Percentiles rank a stretch among this genome's conserved stretches.
These are phyloP conservation scores for Podospora didyma DNA, from an alignment of 495 filamentous ascomycete species.

Conservation along the genomic window DNA sequence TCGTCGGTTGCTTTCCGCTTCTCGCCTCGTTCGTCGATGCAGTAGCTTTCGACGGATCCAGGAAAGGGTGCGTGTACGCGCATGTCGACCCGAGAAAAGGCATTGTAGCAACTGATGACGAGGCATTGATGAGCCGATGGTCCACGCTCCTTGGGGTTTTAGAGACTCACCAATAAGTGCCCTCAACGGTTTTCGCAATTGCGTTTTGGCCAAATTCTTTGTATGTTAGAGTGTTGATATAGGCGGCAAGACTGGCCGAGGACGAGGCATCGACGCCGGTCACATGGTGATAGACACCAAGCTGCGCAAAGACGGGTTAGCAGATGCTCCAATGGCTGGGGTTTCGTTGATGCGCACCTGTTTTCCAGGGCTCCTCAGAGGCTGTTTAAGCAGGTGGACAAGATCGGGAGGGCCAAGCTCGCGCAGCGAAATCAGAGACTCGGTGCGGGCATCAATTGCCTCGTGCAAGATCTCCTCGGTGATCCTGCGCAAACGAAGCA, in stretches of 20 bases:
- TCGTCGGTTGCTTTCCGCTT: slow-evolving; percentile 87
- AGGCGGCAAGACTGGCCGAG: slow-evolving; percentile 92
- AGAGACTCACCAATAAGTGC: slow-evolving; percentile 76
- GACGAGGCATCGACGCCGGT: slow-evolving; percentile 96
- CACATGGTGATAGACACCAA: slow-evolving; percentile 95
- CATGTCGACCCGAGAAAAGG: slow-evolving; percentile 97
- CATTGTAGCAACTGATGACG: slow-evolving; percentile 86
- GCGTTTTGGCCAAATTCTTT: slow-evolving; percentile 71
- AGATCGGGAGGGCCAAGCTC: slow-evolving; percentile 95
- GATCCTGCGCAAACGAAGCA: slow-evolving; percentile 53
- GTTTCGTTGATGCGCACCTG: slow-evolving; percentile 45
- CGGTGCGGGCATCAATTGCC: slow-evolving; percentile 84
- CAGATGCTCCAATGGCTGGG: neutral
- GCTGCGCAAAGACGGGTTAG: slow-evolving; percentile 47
- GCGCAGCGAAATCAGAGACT: slow-evolving; percentile 74
- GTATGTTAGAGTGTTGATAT: slow-evolving; percentile 96
- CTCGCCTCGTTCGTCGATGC: slow-evolving; percentile 92
- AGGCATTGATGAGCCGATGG: slow-evolving; percentile 1
- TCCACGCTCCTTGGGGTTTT: neutral
- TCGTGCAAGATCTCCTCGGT: slow-evolving; percentile 87
- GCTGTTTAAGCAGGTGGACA: slow-evolving; percentile 90
- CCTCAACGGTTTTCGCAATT: slow-evolving; percentile 85
- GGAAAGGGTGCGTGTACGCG: slow-evolving; percentile 95
- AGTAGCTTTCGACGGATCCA: slow-evolving; percentile 91
- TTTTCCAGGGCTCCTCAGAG: slow-evolving; percentile 57